phyloP scores from a whole-genome alignment of 768 basidiomycete genomes.

The Auricularia sp. region DNA sequence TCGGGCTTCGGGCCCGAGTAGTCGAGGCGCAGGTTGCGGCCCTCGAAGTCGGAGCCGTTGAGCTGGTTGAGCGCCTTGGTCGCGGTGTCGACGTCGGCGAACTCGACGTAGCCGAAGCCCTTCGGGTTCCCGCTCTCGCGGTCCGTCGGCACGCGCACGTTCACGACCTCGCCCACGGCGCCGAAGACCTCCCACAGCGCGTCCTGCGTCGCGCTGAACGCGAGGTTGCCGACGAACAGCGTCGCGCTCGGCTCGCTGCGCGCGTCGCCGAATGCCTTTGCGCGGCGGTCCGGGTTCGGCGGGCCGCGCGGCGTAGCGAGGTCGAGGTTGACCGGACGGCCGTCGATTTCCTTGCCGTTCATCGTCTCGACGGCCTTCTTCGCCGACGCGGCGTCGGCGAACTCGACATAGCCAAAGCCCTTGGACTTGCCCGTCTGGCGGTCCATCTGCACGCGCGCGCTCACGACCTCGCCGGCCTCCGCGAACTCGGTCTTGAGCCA shows the following conservation, averaged over 20 bases:
- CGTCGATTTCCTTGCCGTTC: constrained; percentile 86
- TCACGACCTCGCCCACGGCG: constrained; percentile 76
- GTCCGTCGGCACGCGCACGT: constrained; percentile 85
- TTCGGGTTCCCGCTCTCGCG: constrained; percentile 83
- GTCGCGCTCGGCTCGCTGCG: constrained; percentile 57
- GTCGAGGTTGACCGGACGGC: constrained; percentile 80
- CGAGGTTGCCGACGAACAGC: constrained; percentile 86
- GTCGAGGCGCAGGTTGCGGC: constrained; percentile 73
- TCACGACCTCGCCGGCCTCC: constrained; percentile 76
- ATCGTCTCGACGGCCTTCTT: constrained; percentile 65
- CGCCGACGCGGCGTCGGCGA: constrained; percentile 57
- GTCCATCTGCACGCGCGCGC: constrained; percentile 82
- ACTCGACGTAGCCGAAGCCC: constrained; percentile 96
- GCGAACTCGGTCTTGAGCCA: constrained; percentile 88
- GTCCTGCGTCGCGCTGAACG: constrained; percentile 73
- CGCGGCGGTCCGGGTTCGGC: constrained; percentile 59
- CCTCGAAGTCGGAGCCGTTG: constrained; percentile 67
- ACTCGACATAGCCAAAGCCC: constrained; percentile 54
- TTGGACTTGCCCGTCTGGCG: constrained; percentile 45
- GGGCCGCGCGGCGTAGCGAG: constrained; percentile 45
- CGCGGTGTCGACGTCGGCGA: constrained; percentile 67
- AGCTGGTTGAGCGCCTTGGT: constrained; percentile 67
- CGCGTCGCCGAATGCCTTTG: constrained; percentile 66
- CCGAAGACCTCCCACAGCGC: constrained; percentile 82
- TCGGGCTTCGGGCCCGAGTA: constrained; percentile 72